Base-by-base conservation (phyloP, 345 rosid genomes). In the Raphanus sativus region DNA sequence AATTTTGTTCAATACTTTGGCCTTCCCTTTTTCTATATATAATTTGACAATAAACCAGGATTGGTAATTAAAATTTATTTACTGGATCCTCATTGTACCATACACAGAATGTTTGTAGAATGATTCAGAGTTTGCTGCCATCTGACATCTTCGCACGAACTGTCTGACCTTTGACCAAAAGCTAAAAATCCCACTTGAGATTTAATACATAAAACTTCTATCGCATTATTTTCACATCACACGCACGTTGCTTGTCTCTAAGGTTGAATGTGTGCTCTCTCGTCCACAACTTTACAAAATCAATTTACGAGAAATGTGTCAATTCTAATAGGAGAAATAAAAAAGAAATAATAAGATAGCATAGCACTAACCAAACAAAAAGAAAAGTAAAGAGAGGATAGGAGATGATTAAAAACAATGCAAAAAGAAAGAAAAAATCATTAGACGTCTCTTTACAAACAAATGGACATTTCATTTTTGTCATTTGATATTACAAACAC, bases 101-200 rank as follows among this genome's bases (percentile, higher is more conserved):
- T 6, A 61, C 26, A 60, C 61, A 62, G 77, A 73, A 73, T 78
- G 81, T 36, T 38, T 54, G 60, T 38, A 73, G 78, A 73, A 73
- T 36, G 60, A 73, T 67, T 79, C 74, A 61, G 70, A 67, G 29
- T 9, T 38, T 65, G 29, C 63, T 36, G 70, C 17, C 33, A 11
- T 67, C 74, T 73, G 82, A 73, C 82, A 73, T 36, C 77, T 62
- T 68, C 82, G 30, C 77, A 79, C 78, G 74, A 73, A 67, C 74
- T 73, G 48, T 67, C 34, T 26, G 70, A 73, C 74, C 58, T 67
- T 78, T 73, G 74, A 73, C 81, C 65, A 78, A n/a, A 50, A 33
- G 64, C 65, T 66, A 29, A 3, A 66, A 45, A 33, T 48, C 26
- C 55, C 62, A 59, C 63, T 62, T 62, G 65, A 52, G 58, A 15